Percentiles rank a stretch among this genome's conserved stretches.
Conservation (phyloP, 208 protist species). For the Trypanosoma scelopori region DNA sequence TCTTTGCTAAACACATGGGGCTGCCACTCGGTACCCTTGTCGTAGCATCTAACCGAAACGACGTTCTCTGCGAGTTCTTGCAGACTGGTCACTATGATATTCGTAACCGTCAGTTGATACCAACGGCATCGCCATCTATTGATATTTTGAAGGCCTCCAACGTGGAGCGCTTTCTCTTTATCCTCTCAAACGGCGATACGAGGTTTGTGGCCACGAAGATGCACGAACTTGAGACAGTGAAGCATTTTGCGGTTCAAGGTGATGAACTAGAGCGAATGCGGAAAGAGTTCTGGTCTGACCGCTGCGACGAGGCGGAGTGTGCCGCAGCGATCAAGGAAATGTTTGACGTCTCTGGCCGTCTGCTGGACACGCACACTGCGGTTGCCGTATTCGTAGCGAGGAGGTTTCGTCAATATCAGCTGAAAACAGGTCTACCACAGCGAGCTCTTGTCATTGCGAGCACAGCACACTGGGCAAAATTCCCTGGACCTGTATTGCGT, state of each 20-base stretch:
- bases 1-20: constrained; percentile 91
- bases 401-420: constrained; percentile 47
- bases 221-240: constrained; percentile 55
- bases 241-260: constrained; percentile 55
- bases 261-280: constrained; percentile 52
- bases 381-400: constrained; percentile 75
- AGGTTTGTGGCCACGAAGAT: constrained; percentile 58
- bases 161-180: constrained; percentile 95
- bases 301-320: constrained; percentile 80
- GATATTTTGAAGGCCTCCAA: constrained; percentile 95
- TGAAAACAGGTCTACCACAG: constrained; percentile 22
- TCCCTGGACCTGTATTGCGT: constrained; percentile 72
- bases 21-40: constrained; percentile 90
- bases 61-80: constrained; percentile 94
- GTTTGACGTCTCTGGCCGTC: constrained; percentile 47
- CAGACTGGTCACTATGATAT: constrained; percentile 84
- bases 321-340: constrained; percentile 70
- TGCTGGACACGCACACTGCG: constrained; percentile 88
- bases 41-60: constrained; percentile 95
- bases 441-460: constrained; percentile 61
- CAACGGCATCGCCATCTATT: constrained; percentile 82
- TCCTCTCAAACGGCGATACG: constrained; percentile 80
- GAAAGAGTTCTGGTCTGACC: constrained; percentile 55
- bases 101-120: constrained; percentile 41
- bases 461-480: constrained; percentile 90